Conservation (phyloP, 2,329 filamentous ascomycete species). For the Cladobotryum protrusum region DNA sequence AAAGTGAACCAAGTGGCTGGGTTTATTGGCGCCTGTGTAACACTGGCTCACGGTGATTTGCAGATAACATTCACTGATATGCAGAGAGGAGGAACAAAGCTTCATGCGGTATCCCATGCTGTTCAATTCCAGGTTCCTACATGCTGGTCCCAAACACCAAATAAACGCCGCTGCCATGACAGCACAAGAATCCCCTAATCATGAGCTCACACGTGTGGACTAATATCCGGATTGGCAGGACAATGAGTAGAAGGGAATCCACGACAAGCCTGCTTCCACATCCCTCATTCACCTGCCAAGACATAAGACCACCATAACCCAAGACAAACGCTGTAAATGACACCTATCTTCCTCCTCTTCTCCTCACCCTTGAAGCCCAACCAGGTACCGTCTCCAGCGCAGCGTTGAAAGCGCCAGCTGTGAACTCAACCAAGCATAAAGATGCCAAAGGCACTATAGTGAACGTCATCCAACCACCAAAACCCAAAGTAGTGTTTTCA, state of each 20-base stretch:
- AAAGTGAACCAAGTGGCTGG: too few species aligned
- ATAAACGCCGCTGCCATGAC: constrained; percentile 30
- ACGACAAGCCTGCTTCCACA: constrained; percentile 14
- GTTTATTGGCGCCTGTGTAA: too few species aligned
- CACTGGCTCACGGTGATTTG: not conserved
- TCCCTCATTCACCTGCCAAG: constrained; percentile 9
- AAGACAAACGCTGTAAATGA: constrained; percentile 10
- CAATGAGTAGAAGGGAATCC: constrained; percentile 13
- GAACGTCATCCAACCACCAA: not conserved
- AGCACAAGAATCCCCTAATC: constrained; percentile 14
- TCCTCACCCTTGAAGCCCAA: too few species aligned
- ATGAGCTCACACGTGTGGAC: not conserved
- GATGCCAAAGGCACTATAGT: not conserved
- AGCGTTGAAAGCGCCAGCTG: not conserved
- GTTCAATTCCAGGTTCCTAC: constrained; percentile 24
- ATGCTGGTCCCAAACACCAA: constrained; percentile 23
- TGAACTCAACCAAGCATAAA: not conserved
- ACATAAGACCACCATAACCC: constrained; percentile 6
- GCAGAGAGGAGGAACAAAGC: not conserved
- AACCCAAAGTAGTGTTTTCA: constrained; percentile 2
- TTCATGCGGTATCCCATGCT: constrained; percentile 6
- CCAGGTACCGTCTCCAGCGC: not conserved
- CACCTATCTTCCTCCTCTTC: constrained; percentile 2
- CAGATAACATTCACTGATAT: not conserved
- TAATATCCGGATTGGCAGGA: constrained; percentile 18